phyloP scores from a whole-genome alignment of 805 yeast genomes.

The Pichia insulana region DNA sequence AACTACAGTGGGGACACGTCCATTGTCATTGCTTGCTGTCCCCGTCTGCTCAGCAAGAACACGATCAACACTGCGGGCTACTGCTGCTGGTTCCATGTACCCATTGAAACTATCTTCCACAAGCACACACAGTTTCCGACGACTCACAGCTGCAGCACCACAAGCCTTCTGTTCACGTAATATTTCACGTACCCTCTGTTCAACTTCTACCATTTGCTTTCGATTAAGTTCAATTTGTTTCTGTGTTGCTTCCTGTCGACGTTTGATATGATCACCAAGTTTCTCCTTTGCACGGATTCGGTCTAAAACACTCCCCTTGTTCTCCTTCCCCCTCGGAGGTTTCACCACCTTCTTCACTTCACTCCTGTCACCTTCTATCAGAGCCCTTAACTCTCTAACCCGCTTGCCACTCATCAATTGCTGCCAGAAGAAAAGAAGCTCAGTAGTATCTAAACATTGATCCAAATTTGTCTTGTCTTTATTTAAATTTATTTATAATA shows the following conservation, averaged over 20 bases:
- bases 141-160: not conserved
- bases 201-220: not conserved
- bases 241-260: not conserved
- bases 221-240: not conserved
- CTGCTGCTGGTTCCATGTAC: not conserved
- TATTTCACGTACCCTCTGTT: not conserved
- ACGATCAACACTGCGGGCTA: not conserved
- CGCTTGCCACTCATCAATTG: not conserved
- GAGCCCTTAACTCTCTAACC: not conserved
- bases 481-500: no score
- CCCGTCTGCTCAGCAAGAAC: not conserved
- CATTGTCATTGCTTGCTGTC: not conserved
- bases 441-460: no score
- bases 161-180: not conserved
- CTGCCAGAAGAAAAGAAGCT: not conserved
- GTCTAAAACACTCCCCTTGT: not conserved
- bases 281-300: not conserved
- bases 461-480: no score
- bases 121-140: not conserved
- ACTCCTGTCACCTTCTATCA: not conserved
- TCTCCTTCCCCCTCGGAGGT: not conserved
- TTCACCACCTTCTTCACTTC: not conserved
- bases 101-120: not conserved
- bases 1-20: no score
- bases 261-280: not conserved